phyloP scores from a whole-genome alignment of 306 rosid genomes.

The Gastrolobium bilobum region DNA sequence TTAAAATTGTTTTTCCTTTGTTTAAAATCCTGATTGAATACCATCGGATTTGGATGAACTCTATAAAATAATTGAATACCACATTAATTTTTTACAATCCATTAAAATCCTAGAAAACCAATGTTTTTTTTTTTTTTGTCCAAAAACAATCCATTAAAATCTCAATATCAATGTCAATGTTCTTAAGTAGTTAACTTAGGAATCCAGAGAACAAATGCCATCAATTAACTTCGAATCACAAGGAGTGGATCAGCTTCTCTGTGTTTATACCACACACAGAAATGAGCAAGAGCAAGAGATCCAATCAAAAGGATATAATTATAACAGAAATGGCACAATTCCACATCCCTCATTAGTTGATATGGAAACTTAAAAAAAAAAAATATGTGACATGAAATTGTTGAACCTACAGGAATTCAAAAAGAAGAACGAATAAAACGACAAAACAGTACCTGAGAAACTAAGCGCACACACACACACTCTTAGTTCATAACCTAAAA shows the following conservation, averaged over 20 bases:
- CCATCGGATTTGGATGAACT: too few species aligned
- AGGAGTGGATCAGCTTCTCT: slow-evolving; percentile 14
- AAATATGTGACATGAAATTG: neutral
- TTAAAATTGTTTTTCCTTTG: too few species aligned
- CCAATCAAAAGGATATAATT: slow-evolving; percentile 42
- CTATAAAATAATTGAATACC: too few species aligned
- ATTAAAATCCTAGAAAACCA: too few species aligned
- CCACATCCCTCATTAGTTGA: neutral
- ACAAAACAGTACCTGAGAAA: slow-evolving; percentile 24
- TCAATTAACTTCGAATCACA: slow-evolving; percentile 40
- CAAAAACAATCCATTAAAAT: too few species aligned
- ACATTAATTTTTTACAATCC: too few species aligned
- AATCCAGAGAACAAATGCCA: slow-evolving; percentile 27
- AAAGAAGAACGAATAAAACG: slow-evolving; percentile 21
- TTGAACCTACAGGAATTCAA: neutral
- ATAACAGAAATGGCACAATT: slow-evolving; percentile 13
- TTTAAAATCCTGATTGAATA: too few species aligned
- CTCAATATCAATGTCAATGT: neutral
- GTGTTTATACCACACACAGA: neutral
- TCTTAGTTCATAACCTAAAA: slow-evolving; percentile 26
- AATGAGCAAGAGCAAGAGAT: slow-evolving; percentile 30
- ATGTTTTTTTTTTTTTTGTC: too few species aligned
- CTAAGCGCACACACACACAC: neutral
- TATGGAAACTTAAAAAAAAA: neutral
- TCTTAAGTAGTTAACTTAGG: neutral